Base-by-base conservation (phyloP, 169 alveolate genomes). In the Plasmodium falciparum region DNA sequence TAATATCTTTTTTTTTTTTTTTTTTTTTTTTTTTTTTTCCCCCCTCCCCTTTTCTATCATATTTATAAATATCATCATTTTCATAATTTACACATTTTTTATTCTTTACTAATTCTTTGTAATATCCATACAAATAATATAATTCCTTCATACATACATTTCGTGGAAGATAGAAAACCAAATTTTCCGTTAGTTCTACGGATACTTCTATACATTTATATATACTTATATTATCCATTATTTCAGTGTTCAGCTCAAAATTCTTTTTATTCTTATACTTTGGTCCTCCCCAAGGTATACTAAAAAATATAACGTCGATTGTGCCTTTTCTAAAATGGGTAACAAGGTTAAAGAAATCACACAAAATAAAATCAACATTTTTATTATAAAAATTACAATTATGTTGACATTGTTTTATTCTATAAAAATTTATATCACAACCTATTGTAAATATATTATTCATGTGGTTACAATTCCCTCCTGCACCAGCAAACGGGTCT, bases 271-370 rank as follows among this genome's bases (percentile, higher is more conserved):
- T 59, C 26, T 78, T 78, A 71, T 78, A 78, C 24, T 67, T 22
- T 2, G 89, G 89, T 7, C 89, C 89, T 1, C 89, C 89, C 89
- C 89, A 78, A 2, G 89, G 89, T 8, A 78, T 66, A 26, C 89
- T 78, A 11, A 78, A 15, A 66, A 78, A 78, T 39, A 78, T 39
- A 2, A 78, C 89, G 12, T 78, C 89, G 0, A 78, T 78, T 7
- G 70, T 67, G 39, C 50, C 39, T 50, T 78, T 70, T 24, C 89
- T 78, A 59, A 78, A 78, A 52, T 11, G 66, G 52, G 50, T 66
- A 26, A 78, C 80, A 29, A 78, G 29, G 17, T 66, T 78, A 49
- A 63, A 66, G 65, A 78, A 78, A 67, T 78, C 89, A 26, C 89
- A 78, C 45, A 78, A 67, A 78, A 78, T 78, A 29, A 24, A 78